These are phyloP conservation scores for Sistotremastrum suecicum DNA, from an alignment of 768 basidiomycete genomes.

Conservation along the genomic window DNA sequence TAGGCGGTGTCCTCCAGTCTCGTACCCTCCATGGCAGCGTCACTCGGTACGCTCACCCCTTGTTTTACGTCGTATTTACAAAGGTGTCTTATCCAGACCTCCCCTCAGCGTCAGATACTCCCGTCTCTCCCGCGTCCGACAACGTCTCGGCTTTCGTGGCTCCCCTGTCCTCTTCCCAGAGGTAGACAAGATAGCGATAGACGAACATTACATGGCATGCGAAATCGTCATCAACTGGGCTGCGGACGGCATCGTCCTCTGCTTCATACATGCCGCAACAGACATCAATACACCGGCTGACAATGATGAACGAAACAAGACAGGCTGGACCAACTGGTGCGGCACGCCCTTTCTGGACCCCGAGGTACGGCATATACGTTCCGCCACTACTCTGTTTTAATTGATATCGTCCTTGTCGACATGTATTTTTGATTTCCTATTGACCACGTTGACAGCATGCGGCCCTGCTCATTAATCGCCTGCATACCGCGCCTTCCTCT, in stretches of 20 bases:
- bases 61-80: neutral
- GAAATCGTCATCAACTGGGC: conserved; percentile 88
- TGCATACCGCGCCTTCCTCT: conserved; percentile 24
- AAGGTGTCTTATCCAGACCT: neutral
- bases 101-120: conserved; percentile 58
- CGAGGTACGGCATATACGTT: conserved; percentile 1
- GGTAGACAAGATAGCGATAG: conserved; percentile 52
- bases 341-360: conserved; percentile 51
- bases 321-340: conserved; percentile 81
- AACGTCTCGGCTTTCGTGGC: conserved; percentile 53
- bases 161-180: conserved; percentile 41
- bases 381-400: neutral
- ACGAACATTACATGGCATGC: conserved; percentile 70
- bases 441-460: conserved; percentile 28
- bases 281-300: conserved; percentile 52
- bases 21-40: conserved; percentile 74
- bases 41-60: conserved; percentile 38
- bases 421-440: neutral
- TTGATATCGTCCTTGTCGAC: neutral
- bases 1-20: conserved; percentile 57
- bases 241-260: conserved; percentile 73
- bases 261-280: conserved; percentile 75
- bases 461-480: conserved; percentile 41
- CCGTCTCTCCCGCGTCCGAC: conserved; percentile 59
- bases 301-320: conserved; percentile 63